phyloP scores from a whole-genome alignment of 2,329 filamentous ascomycete genomes.

The Lasiodiplodia citricola region DNA sequence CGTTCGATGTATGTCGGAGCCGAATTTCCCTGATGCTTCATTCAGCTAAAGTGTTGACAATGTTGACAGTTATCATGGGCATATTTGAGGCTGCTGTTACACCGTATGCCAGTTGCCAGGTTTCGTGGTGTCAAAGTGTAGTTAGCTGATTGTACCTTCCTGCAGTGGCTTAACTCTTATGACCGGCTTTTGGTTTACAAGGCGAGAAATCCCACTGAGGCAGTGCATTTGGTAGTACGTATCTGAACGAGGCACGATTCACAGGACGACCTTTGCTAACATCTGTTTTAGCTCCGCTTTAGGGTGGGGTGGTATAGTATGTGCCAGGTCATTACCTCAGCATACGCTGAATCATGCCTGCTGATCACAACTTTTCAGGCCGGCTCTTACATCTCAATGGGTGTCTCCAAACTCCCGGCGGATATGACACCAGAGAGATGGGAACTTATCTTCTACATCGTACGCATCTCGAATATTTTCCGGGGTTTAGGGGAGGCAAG shows the following conservation, averaged over 20 bases:
- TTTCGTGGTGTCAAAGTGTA: slow-evolving; percentile 35
- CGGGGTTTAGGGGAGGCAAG: no score
- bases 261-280: no score
- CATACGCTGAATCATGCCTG: neutral
- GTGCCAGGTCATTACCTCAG: neutral
- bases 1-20: neutral
- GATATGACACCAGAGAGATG: slow-evolving; percentile 37
- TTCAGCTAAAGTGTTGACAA: slow-evolving; percentile 1
- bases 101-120: slow-evolving; percentile 35
- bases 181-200: neutral
- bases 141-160: neutral
- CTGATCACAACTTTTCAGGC: slow-evolving; percentile 38
- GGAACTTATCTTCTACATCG: slow-evolving; percentile 43
- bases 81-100: slow-evolving; percentile 43
- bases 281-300: neutral
- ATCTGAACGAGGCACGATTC: fast-evolving
- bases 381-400: slow-evolving; percentile 44
- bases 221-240: slow-evolving; percentile 1
- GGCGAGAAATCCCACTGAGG: neutral
- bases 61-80: slow-evolving; percentile 38
- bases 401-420: slow-evolving; percentile 37
- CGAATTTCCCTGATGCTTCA: neutral
- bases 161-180: neutral
- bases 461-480: neutral
- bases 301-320: neutral